Base-by-base conservation (phyloP, 78 protist genomes). In the Capsaspora owczarzaki region DNA sequence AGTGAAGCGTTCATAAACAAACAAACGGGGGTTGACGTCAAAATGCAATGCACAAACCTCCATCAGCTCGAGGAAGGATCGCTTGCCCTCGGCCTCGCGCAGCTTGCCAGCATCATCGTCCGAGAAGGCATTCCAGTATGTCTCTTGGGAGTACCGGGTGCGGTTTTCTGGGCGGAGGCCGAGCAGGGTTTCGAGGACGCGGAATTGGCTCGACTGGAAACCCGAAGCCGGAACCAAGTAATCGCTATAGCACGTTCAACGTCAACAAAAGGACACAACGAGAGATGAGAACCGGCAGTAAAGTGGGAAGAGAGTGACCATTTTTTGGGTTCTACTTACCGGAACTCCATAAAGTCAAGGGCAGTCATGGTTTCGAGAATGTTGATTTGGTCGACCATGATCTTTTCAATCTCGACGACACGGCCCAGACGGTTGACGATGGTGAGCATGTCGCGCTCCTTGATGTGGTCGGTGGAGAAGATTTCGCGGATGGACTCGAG, bases 341-440 rank as follows among this genome's bases (percentile, higher is more conserved):
- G 76, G 75, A 89, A 89, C 49, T 85, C 86, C 56, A 89, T n/a
- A 75, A 89, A 89, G 44, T 82, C 87, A 35, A 79, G 61, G 5
- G 88, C 81, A 35, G 85, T 82, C 87, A 89, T 84, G 6, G 93
- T 85, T 66, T 90, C 91, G 27, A 90, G 84, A n/a, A 90, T 78
- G 68, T 76, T 60, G 46, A 90, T 49, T 74, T 90, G 93, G 0
- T 81, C 81, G 27, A 86, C 84, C n/a, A 90, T 44, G n/a, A 83
- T 46, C 47, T 76, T 76, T 46, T 29, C 82, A 46, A 90, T 86
- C 69, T 85, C 85, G 31, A 40, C 56, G 37, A 86, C 47, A 40
- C 93, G 85, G 41, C 63, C 76, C 40, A 85, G 66, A 31, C 90
- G 86, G 56, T 79, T 51, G 51, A 76, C 86, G 80, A 85, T 76